A percentile compares a stretch with the other conserved stretches of the same genome.
Conservation (phyloP, 192 early-diverging fungal species). For the Entrophospora sp. region DNA sequence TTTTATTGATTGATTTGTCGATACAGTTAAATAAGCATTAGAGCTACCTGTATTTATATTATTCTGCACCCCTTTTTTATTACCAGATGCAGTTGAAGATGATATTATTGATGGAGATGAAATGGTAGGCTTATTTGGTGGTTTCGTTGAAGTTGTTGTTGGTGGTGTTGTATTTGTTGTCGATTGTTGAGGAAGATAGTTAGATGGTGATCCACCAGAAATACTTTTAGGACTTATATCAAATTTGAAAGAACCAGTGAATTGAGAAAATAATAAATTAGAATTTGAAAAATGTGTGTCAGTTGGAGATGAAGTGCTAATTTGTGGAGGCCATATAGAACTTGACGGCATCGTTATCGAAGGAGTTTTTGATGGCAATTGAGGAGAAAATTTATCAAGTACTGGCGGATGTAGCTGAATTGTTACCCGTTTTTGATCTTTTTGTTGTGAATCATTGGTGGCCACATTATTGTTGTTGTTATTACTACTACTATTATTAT, state of each 20-base stretch:
- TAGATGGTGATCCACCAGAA: neutral
- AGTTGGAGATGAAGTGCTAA: neutral
- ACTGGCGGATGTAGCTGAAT: conserved; percentile 10
- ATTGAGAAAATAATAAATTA: conserved; percentile 17
- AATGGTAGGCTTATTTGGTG: neutral
- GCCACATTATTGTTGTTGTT: neutral
- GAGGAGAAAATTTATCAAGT: conserved; percentile 15
- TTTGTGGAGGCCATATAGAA: conserved; percentile 1
- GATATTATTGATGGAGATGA: neutral
- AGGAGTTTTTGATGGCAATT: conserved; percentile 6
- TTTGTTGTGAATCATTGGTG: neutral
- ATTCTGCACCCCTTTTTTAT: too few species aligned
- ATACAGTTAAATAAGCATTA: too few species aligned
- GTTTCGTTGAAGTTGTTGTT: neutral
- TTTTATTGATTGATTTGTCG: too few species aligned
- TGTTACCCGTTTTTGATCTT: neutral
- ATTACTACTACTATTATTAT: too few species aligned
- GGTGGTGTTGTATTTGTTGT: neutral
- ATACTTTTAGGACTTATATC: conserved; percentile 11
- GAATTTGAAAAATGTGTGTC: conserved; percentile 14
- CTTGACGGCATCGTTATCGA: conserved; percentile 15
- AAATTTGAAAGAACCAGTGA: conserved; percentile 20
- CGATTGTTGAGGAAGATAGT: neutral
- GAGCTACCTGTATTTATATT: too few species aligned
- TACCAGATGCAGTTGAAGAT: neutral